Base-by-base conservation (phyloP, 2,329 filamentous ascomycete genomes). In the Colletotrichum sp. region DNA sequence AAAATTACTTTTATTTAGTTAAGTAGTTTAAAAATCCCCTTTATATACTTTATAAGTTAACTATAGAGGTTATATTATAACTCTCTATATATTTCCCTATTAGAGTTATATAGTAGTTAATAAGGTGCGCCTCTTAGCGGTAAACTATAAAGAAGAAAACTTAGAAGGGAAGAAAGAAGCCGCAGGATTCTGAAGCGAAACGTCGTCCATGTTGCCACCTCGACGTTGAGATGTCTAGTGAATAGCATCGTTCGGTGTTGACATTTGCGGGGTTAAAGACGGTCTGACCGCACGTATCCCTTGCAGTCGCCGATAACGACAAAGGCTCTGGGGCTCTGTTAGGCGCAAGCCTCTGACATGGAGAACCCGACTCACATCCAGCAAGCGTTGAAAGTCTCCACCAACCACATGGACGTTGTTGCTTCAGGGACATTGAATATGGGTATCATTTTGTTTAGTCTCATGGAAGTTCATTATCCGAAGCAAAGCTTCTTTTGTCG, bases 401-500 rank as follows among this genome's bases (percentile, higher is more conserved):
- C 59, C 12, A 6, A 1, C 7, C 32, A 30, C 59, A 63, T 5
- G 13, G 13, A 60, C 21, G 26, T 34, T 34, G 9, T 28, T 36
- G 18, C 21, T 21, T 30, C 32, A 59, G 63, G 32, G 13, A 32
- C n/a, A 34, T 63, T 65, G 34, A 34, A 24, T 69, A 72, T 16
- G 72, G 72, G 64, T 72, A 72, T 77, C 64, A 69, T 76, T 55
- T 13, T 49, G 28, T 55, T 34, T 57, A 15, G 28, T 57, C 16
- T 65, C 16, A 13, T n/a, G 12, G 18, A 30, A 15, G 15, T 18
- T 69, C 39, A 60, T 74, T 9, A 89, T 72, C 88, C 85, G 82
- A 92, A 92, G 72, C 86, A 88, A 1, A 92, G 83, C 79, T 87
- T 90, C 80, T 86, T 90, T 80, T 90, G 89, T 75, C 85, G 86